phyloP scores from a whole-genome alignment of 1,284 basidiomycete species.

The Boletellus deceptivus region DNA sequence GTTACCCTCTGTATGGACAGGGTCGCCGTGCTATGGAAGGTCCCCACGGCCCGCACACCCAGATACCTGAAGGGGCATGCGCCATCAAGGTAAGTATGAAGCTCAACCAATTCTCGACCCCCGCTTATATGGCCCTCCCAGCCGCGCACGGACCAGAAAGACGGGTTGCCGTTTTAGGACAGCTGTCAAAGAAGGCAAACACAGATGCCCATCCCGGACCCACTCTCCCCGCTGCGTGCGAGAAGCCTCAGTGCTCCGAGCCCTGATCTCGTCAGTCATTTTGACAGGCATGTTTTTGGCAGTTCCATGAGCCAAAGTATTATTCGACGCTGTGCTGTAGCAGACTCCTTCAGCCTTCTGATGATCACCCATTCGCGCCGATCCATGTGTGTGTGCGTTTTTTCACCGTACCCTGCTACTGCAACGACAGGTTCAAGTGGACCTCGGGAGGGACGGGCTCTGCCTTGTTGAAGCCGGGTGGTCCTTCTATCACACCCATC shows the following conservation, averaged over 20 bases:
- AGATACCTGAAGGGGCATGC: slow-evolving; percentile 44
- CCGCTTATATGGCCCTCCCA: neutral
- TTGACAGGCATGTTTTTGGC: neutral
- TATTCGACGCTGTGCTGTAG: slow-evolving; percentile 13
- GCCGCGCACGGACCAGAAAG: slow-evolving; percentile 14
- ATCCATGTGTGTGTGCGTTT: slow-evolving; percentile 20
- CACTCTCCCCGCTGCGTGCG: slow-evolving; percentile 12
- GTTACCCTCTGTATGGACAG: slow-evolving; percentile 36
- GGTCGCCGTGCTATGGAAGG: slow-evolving; percentile 54
- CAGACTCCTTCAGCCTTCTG: slow-evolving; percentile 18
- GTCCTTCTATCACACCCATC: slow-evolving; percentile 58
- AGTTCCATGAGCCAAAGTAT: slow-evolving; percentile 2
- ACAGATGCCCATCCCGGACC: slow-evolving; percentile 22
- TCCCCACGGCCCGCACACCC: slow-evolving; percentile 44
- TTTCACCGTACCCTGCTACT: neutral
- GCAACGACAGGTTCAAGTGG: slow-evolving; percentile 35
- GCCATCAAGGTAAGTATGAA: too few species aligned
- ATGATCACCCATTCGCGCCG: slow-evolving; percentile 14
- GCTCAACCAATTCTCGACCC: too few species aligned
- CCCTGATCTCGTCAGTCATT: neutral
- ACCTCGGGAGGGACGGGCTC: slow-evolving; percentile 49
- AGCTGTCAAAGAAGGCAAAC: too few species aligned
- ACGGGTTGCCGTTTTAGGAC: neutral
- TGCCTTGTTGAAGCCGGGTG: slow-evolving; percentile 54
- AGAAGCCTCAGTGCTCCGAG: slow-evolving; percentile 11